These are phyloP conservation scores for Scytalidium sp. DNA, from an alignment of 2,329 filamentous ascomycete genomes.

Conservation along the genomic window DNA sequence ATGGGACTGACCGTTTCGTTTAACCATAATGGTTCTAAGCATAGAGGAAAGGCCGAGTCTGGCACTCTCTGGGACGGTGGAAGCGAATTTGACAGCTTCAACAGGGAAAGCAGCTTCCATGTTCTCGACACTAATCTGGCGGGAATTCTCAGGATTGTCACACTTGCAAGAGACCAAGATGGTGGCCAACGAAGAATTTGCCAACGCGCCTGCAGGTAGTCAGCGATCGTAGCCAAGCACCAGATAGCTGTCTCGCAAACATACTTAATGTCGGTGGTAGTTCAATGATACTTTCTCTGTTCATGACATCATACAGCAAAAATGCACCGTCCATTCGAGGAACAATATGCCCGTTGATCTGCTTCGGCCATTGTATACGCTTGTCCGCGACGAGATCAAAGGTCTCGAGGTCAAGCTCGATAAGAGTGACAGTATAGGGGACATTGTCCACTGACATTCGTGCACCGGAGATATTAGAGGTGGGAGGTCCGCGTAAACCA, in stretches of 20 bases:
- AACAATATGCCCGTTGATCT: conserved; percentile 66
- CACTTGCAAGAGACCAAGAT: conserved; percentile 88
- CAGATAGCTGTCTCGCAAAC: conserved; percentile 32
- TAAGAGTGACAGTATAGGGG: conserved; percentile 55
- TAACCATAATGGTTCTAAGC: conserved; percentile 66
- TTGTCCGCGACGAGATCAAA: conserved; percentile 58
- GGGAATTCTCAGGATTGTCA: conserved; percentile 68
- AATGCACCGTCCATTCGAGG: conserved; percentile 80
- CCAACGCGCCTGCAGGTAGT: conserved; percentile 61
- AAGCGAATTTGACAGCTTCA: conserved; percentile 70
- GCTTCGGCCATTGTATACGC: conserved; percentile 64
- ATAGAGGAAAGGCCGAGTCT: conserved; percentile 75
- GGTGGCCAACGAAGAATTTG: conserved; percentile 70
- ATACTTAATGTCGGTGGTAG: conserved; percentile 77
- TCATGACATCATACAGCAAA: conserved; percentile 84
- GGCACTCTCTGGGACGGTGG: conserved; percentile 66
- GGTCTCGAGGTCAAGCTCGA: conserved; percentile 64
- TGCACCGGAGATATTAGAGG: conserved; percentile 51
- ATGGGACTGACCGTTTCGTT: conserved; percentile 62
- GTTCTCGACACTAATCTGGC: conserved; percentile 67
- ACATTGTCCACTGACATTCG: conserved; percentile 57
- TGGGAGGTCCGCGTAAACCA: conserved; percentile 50
- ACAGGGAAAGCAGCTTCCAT: conserved; percentile 68
- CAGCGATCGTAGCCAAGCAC: conserved; percentile 11
- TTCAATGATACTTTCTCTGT: conserved; percentile 69